These are phyloP conservation scores for Monosporascus sp. DNA, from an alignment of 2,329 filamentous ascomycete species.

Conservation along the genomic window DNA sequence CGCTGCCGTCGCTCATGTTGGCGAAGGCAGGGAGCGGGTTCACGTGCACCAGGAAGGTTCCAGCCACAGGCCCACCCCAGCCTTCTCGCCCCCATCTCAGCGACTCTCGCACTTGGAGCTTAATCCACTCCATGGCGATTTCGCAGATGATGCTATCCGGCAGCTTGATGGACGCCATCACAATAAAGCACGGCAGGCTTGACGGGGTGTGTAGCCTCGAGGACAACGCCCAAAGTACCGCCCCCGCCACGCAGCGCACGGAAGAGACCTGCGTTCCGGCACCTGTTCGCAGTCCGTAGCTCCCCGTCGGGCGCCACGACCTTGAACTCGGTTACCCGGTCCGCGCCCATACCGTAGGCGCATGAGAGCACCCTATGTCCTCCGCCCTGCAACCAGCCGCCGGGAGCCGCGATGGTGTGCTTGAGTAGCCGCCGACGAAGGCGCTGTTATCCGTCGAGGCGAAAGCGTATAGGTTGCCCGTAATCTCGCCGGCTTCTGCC, in stretches of 20 bases:
- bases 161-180: conserved; percentile 21
- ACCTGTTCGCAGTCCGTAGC: conserved; percentile 24
- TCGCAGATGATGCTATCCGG: conserved; percentile 20
- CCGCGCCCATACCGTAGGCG: conserved; percentile 22
- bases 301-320: conserved; percentile 21
- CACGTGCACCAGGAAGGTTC: conserved; percentile 17
- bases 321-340: conserved; percentile 24
- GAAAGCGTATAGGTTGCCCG: conserved; percentile 21
- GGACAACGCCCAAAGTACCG: conserved; percentile 39
- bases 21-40: conserved; percentile 13
- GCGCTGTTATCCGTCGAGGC: conserved; percentile 20
- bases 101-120: conserved; percentile 13
- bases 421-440: conserved; percentile 21
- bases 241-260: conserved; percentile 45
- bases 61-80: conserved; percentile 18
- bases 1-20: conserved; percentile 11
- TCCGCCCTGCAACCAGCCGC: conserved; percentile 24
- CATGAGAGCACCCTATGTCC: conserved; percentile 25
- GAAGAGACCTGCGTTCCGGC: conserved; percentile 39
- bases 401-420: conserved; percentile 16
- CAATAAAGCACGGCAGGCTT: conserved; percentile 31
- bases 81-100: conserved; percentile 17
- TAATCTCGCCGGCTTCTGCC: conserved; percentile 24
- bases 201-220: conserved; percentile 36
- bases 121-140: conserved; percentile 25